phyloP scores from a whole-genome alignment of 2,329 filamentous ascomycete genomes.

The Verticillium isaacii region DNA sequence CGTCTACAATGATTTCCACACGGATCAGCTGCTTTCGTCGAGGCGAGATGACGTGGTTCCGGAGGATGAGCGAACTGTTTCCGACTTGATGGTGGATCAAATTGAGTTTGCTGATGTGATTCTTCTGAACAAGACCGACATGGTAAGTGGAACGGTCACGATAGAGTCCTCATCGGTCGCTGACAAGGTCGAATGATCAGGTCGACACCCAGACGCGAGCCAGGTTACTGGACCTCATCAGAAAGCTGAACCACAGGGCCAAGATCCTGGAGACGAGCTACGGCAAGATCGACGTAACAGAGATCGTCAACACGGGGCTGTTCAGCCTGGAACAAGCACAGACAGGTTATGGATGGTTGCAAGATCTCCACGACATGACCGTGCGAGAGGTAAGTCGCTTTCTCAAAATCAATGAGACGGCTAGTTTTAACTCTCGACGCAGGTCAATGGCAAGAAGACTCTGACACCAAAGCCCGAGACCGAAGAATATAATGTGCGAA shows the following conservation, averaged over 20 bases:
- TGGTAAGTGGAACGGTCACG: constrained; percentile 31
- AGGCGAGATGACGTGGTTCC: constrained; percentile 56
- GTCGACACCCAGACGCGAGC: constrained; percentile 33
- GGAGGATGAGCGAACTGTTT: constrained; percentile 70
- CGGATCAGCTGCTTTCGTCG: constrained; percentile 60
- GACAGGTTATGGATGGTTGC: constrained; percentile 64
- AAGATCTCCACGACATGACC: constrained; percentile 65
- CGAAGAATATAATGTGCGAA: constrained; percentile 67
- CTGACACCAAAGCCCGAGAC: constrained; percentile 66
- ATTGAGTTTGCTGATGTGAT: constrained; percentile 75
- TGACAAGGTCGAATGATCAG: constrained; percentile 13
- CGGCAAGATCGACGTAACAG: constrained; percentile 53
- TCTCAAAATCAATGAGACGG: too few relatives aligned
- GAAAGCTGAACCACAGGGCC: constrained; percentile 60
- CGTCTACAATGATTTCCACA: constrained; percentile 68
- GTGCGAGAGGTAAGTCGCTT: constrained; percentile 44
- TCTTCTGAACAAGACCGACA: constrained; percentile 66
- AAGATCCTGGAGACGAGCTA: constrained; percentile 58
- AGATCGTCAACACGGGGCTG: constrained; percentile 60
- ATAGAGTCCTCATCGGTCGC: not conserved
- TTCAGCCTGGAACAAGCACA: constrained; percentile 63
- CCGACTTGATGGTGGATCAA: constrained; percentile 71
- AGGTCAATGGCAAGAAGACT: constrained; percentile 43
- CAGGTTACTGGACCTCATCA: constrained; percentile 48
- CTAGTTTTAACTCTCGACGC: not conserved